Conservation (phyloP, 2,329 filamentous ascomycete species). For the Hypoxylon rubiginosum region DNA sequence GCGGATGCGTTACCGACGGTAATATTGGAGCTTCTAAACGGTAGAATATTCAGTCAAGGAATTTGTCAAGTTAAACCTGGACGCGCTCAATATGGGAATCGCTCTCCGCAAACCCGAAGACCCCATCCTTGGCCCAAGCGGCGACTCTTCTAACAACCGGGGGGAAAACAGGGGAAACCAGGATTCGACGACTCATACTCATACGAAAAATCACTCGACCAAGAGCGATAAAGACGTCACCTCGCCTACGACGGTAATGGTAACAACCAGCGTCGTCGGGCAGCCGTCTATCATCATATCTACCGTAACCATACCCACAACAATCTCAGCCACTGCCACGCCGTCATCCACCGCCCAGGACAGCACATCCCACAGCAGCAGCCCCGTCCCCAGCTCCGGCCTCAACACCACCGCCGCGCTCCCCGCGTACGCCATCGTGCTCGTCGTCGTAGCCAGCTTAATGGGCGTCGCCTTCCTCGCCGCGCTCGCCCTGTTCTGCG, state of each 20-base stretch:
- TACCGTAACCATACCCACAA: not conserved
- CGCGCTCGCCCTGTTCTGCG: slow-evolving; percentile 7
- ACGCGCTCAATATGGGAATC: not conserved
- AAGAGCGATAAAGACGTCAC: too few relatives aligned
- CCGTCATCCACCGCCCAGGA: not conserved
- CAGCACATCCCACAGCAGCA: not conserved
- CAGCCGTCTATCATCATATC: too few relatives aligned
- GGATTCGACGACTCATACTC: too few relatives aligned
- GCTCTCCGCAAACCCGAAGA: too few relatives aligned
- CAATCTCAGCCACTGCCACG: not conserved
- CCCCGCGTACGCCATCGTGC: slow-evolving; percentile 2
- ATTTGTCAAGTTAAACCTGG: not conserved
- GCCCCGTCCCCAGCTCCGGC: not conserved
- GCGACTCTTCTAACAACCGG: too few relatives aligned
- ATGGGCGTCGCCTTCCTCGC: slow-evolving; percentile 21
- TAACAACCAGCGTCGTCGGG: too few relatives aligned
- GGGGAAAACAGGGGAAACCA: too few relatives aligned
- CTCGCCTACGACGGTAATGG: too few relatives aligned
- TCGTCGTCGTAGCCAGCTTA: slow-evolving; percentile 22
- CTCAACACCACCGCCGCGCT: not conserved
- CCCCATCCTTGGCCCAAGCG: too few relatives aligned
- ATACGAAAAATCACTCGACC: too few relatives aligned
- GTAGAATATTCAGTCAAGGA: not conserved
- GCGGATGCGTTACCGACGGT: not conserved
- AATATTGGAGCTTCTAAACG: too few relatives aligned